Base-by-base conservation (phyloP, 495 filamentous ascomycete species). In the Tuber magnatum region DNA sequence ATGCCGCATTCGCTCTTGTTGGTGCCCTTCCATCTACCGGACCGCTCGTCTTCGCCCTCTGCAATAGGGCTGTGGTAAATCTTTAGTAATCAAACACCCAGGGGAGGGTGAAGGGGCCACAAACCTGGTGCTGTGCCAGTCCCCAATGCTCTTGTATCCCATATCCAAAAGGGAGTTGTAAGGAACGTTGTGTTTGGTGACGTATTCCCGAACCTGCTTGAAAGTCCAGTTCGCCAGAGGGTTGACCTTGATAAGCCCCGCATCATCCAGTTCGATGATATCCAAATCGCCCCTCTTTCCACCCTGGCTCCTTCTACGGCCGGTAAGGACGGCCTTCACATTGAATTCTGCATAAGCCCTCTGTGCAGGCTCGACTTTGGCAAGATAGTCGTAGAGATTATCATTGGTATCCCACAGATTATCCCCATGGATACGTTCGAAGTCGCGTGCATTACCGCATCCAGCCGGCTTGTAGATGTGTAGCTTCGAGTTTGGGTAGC, bases 151-250 rank as follows among this genome's bases (percentile, higher is more conserved):
- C 88, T 98, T 97, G 88, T 99, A 99, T 24, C 96, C 94, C 73
- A 86, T 87, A 85, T 98, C 92, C 7, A 99, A 87, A 18, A 99
- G 87, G 73, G 88, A 90, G 82, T 99, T 99, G 87, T 97, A 98
- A 1, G 95, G 96, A 6, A 99, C 92, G 74, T 95, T 82, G 85
- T 97, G 88, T 77, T 91, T 90, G 73, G 89, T 87, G 86, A 97
- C 86, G 84, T 99, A 99, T 46, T 88, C 87, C 84, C 93, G 89
- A 69, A 99, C 95, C 83, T 97, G 92, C 73, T 89, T 85, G 84
- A 98, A 98, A 61, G 89, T 87, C 95, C 95, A 99, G 87, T 96
- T 96, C 79, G 93, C 94, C 68, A 99, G 87, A n/a, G 95, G 96
- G 86, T 99, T 99, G 87, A 99, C 90, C 86, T 99, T 99, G 88